Base-by-base conservation (phyloP, 1,284 basidiomycete species). In the Pseudozyma thailandica region DNA sequence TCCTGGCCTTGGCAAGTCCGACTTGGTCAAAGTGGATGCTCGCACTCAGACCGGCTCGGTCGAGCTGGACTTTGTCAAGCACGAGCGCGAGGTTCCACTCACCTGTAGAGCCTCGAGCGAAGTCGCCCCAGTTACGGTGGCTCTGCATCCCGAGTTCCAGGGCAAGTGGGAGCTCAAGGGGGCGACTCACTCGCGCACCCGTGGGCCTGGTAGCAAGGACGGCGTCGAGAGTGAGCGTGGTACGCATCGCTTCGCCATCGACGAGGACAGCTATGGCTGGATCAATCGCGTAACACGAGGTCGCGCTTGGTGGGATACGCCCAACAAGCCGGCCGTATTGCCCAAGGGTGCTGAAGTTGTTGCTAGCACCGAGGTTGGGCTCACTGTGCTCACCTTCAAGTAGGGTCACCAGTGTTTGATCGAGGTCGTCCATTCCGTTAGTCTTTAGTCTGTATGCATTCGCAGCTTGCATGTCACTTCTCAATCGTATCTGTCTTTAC, bases 231-330 rank as follows among this genome's bases (percentile, higher is more conserved):
- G 25, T 25, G 41, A 55, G 26, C 50, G 63, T 9, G 59, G 63
- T 25, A 28, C 44, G 0, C 50, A 47, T 26, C 62, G 57, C 45
- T 72, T 72, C 25, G 59, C 52, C 20, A 37, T 72, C 2, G 69
- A 72, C 33, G 52, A 62, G 31, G 69, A 72, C 46, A 66, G 45
- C 52, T 66, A 59, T 37, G 69, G 69, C 35, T 72, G 69, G 69
- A 66, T 72, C 52, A 57, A 61, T 10, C 62, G 69, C 25, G 33
- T 59, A 28, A 59, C 69, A 7, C 20, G 20, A 13, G 69, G 69
- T 21, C 56, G 63, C 20, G 52, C 52, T 0, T 72, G 69, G 69
- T 66, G 62, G 63, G 58, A 62, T 9, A 9, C 26, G 13, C n/a
- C 39, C 18, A 45, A 46, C 23, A 49, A 62, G 39, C 35, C 53